These are phyloP conservation scores for Epichloe bromicola DNA, from an alignment of 2,329 filamentous ascomycete genomes.

Conservation along the genomic window DNA sequence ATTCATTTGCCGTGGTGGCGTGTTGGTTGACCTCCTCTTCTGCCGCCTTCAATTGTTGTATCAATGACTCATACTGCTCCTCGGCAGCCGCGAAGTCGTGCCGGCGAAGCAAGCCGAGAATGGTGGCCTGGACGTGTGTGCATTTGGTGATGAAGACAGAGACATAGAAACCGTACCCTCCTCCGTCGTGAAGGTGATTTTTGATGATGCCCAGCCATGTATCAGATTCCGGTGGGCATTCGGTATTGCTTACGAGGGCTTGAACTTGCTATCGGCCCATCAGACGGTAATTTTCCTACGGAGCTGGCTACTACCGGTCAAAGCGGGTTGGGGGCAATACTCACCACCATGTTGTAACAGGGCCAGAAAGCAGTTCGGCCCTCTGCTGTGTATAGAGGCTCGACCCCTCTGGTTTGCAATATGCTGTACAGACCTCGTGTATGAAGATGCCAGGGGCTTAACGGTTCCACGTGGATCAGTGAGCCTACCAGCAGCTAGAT, in stretches of 20 bases:
- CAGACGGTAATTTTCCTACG: too few species aligned
- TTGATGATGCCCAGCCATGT: slow-evolving; percentile 23
- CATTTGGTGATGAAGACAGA: slow-evolving; percentile 16
- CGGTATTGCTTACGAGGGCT: slow-evolving; percentile 17
- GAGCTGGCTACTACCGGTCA: too few species aligned
- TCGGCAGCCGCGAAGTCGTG: slow-evolving; percentile 17
- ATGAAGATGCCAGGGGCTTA: slow-evolving; percentile 26
- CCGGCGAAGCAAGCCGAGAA: slow-evolving; percentile 14
- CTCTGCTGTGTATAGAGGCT: slow-evolving; percentile 11
- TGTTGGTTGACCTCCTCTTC: slow-evolving; percentile 11
- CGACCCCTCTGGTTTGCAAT: slow-evolving; percentile 22
- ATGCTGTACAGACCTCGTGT: slow-evolving; percentile 23
- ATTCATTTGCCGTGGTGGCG: slow-evolving; percentile 5
- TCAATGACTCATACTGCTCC: slow-evolving; percentile 14
- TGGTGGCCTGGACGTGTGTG: slow-evolving; percentile 15
- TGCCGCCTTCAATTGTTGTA: slow-evolving; percentile 14
- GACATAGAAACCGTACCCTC: slow-evolving; percentile 17
- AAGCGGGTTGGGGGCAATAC: slow-evolving; percentile 6
- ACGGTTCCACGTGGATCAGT: slow-evolving; percentile 12
- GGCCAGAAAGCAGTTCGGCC: slow-evolving; percentile 25
- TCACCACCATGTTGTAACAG: slow-evolving; percentile 24
- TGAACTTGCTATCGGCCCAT: slow-evolving; percentile 21
- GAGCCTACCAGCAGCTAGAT: slow-evolving; percentile 25
- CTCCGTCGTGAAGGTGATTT: slow-evolving; percentile 12
- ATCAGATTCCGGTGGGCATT: slow-evolving; percentile 23